Evolutionary conservation across 2,329 filamentous ascomycete genomes (phyloP), one percentile per base, ranked within the genome.

Genomic region (Clarireedia monteithiana): DNA sequence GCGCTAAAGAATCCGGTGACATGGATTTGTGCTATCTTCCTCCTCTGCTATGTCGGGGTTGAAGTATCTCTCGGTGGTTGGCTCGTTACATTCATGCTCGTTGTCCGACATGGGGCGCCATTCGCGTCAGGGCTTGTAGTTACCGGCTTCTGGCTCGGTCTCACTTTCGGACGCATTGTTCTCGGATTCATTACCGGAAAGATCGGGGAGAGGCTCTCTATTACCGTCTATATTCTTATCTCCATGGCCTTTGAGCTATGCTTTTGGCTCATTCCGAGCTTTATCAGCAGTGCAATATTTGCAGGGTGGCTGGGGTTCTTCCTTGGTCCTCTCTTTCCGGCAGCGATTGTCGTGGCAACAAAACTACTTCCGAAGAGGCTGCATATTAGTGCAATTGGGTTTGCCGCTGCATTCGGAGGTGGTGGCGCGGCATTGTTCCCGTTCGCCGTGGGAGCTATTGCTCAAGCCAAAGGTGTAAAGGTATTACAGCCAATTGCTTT

Each of bases 61-160:
- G 89, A 95, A 69, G 86, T 89, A 58, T 82, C 82, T 1, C 73
- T 91, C 2, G 85, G 85, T 15, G 89, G 88, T 15, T 91, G 88
- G 88, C 85, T 95, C 59, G 85, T 89, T 50, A 86, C 85, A 0
- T 94, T 95, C 68, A 94, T 95, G 87, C 82, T 92, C 15, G 75
- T 80, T 15, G 84, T 91, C 17, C 80, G 91, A 10, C 70, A 86
- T 44, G 88, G 84, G 2, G 78, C 76, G 20, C 74, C 82, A 0
- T 94, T 92, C 64, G 77, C 83, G 2, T 85, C 86, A 38, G 90
- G 90, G 2, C 81, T 95, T 73, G 83, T 83, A 0, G 86, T 83
- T 0, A 92, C 88, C 0, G 85, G 88, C 0, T 95, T 92, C 72
- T 95, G 90, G 90, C 78, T 91, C 26, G 90, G 89, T 0, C 75